Evolutionary conservation across 257 asterid genomes (phyloP), one percentile per base, ranked within the genome.

Genomic region (Mitragyna speciosa): DNA sequence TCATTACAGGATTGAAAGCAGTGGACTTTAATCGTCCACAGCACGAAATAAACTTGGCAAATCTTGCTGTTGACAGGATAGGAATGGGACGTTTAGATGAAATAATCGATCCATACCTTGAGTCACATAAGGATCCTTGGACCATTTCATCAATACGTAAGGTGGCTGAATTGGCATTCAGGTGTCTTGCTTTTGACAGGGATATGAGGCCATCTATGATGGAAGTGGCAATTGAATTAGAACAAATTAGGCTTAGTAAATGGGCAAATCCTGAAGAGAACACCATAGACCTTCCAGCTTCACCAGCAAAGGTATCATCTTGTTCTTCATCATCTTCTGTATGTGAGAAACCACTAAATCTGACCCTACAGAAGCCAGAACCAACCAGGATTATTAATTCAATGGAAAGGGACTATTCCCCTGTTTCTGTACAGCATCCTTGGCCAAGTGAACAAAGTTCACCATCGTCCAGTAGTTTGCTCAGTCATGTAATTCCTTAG

Each of bases 161-260:
- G 82, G 93, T 86, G 65, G 92, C 92, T 0, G 95, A 92, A 82
- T 70, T 92, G 89, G 95, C 95, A 11, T 92, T 92, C 67, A 81
- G 95, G 58, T 92, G 97, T 63, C 93, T 92, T 30, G 91, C 95
- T 0, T 92, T 88, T 51, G 90, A 92, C 47, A 85, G 90, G 76
- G 97, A 92, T 33, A 88, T 89, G 93, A 90, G 97, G 85, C 97
- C 97, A 0, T 78, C 91, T 2, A 92, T 92, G 93, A 88, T 87
- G 91, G 97, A 92, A 81, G 91, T 92, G 36, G 93, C 95, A 26
- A 75, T 83, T 24, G 95, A 92, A 70, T 51, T 92, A 84, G 97
- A 92, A 54, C 91, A 89, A 76, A 88, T 86, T 49, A 87, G 86
- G 88, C 80, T 87, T 16, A 89, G 92, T 78, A 85, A 75, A 65